These are phyloP conservation scores for Tricharina praecox DNA, from an alignment of 495 filamentous ascomycete species.

Conservation along the genomic window DNA sequence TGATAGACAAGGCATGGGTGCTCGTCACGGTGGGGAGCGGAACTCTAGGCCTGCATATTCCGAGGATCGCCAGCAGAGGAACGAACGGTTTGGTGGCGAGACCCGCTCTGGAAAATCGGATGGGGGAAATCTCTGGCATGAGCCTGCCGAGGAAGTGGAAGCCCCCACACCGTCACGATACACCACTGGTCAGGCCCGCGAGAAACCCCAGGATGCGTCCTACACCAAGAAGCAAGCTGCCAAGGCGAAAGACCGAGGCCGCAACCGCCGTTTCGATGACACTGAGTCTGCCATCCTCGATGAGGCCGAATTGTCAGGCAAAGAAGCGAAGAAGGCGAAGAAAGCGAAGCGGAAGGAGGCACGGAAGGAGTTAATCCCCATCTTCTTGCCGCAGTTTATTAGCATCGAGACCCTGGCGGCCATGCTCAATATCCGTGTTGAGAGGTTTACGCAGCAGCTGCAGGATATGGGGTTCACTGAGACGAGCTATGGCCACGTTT, in stretches of 20 bases:
- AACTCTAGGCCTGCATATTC: no score
- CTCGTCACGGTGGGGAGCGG: no score
- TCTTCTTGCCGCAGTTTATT: conserved; percentile 80
- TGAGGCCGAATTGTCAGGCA: conserved; percentile 23
- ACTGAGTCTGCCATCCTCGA: conserved; percentile 25
- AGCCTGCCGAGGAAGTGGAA: background rate
- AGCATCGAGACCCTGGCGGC: conserved; percentile 70
- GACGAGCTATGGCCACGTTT: conserved; percentile 56
- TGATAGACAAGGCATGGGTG: no score
- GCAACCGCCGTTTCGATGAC: conserved; percentile 20
- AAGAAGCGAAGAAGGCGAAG: conserved; percentile 28
- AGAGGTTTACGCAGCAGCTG: conserved; percentile 59
- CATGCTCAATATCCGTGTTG: conserved; percentile 51
- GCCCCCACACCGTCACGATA: background rate
- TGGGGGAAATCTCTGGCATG: background rate
- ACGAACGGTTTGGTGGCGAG: background rate
- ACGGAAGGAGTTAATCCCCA: conserved; percentile 37
- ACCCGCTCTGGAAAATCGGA: no score
- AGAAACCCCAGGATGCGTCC: background rate
- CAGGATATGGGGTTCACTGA: conserved; percentile 71
- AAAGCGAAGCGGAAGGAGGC: conserved; percentile 30
- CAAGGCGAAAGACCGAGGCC: conserved; percentile 29
- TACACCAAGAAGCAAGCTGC: conserved; percentile 23
- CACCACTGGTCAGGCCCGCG: background rate
- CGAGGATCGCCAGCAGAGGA: background rate